Evolutionary conservation across 345 rosid species (phyloP).

Genomic region (Streptanthus diversifolius): DNA sequence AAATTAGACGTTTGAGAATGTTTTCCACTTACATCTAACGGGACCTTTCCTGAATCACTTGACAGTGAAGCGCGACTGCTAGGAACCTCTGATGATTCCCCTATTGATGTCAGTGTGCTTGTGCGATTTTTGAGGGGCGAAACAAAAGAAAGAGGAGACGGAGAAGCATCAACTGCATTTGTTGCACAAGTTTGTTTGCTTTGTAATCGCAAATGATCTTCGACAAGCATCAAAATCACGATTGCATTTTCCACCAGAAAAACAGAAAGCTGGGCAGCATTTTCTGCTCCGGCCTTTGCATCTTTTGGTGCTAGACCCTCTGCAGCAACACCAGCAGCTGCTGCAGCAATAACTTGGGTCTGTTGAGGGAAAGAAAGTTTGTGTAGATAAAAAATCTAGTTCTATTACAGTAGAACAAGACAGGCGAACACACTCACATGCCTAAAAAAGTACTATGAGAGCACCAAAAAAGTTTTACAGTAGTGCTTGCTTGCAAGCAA

Average conservation of each 20-base stretch:
- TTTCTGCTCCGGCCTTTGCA: conserved; percentile 85
- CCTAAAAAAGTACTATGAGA: conserved; percentile 26
- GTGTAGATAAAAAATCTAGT: conserved; percentile 26
- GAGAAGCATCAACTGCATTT: conserved; percentile 48
- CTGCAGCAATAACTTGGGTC: conserved; percentile 99
- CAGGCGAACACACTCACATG: conserved; percentile 5
- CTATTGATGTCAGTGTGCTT: conserved; percentile 40
- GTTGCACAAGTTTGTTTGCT: conserved; percentile 76
- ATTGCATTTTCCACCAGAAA: conserved; percentile 97
- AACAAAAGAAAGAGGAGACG: conserved; percentile 73
- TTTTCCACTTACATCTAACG: conserved; percentile 74
- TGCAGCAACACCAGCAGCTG: conserved; percentile 99
- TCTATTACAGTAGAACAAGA: conserved; percentile 9
- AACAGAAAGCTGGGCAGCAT: conserved; percentile 99
- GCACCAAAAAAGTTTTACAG: conserved; percentile 13
- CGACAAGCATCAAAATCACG: conserved; percentile 97
- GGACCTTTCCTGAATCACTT: conserved; percentile 64
- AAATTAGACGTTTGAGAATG: conserved; percentile 21
- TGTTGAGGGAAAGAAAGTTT: conserved; percentile 43
- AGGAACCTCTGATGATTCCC: conserved; percentile 55
- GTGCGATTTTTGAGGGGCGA: conserved; percentile 50
- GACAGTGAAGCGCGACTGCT: conserved; percentile 56
- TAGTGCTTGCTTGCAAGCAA: conserved; percentile 10
- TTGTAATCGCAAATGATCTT: conserved; percentile 95
- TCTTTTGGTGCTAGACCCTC: conserved; percentile 86